Evolutionary conservation across 2,329 filamentous ascomycete species (phyloP), one percentile per base, ranked within the genome.

Genomic region (Venturia effusa): DNA sequence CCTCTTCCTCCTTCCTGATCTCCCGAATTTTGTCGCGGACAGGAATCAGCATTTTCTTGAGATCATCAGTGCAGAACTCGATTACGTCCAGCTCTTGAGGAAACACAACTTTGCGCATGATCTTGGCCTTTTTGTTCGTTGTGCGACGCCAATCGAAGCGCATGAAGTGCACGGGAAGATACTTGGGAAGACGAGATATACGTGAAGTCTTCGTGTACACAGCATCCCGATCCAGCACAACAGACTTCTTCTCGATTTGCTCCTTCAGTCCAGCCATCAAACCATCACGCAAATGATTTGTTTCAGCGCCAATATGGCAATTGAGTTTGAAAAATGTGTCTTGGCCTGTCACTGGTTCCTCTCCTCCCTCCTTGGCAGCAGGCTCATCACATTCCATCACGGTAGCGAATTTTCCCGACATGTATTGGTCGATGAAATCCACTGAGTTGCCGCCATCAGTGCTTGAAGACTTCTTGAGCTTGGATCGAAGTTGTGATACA

Each of bases 101-200:
- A 74, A 99, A 99, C 0, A 91, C 93, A 64, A 99, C 94, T 78
- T 97, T 99, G 74, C 92, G 90, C 90, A 99, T 93, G 70, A 99
- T 99, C 83, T 99, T 99, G 68, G 93, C 92, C 82, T 99, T 99
- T 81, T 97, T 97, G 76, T 95, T 88, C 3, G 90, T 92, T 69
- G 96, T 91, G 59, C 88, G 86, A 73, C 96, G 93, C 94, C 94
- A 99, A 80, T 93, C 97, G 79, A 99, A 99, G 68, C 94, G 90
- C 64, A 99, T 90, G 74, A 99, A 96, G 76, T 99, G 94, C 4
- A 99, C 90, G 0, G 94, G 94, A 55, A 99, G 83, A 74, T 99
- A 97, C 75, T 96, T 96, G 22, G 94, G 94, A 60, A 97, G 60
- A n/a, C 63, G 63, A 13, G 92, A 85, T 70, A 99, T 95, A 72